Percentiles rank a stretch among this genome's conserved stretches.
phyloP scores from a whole-genome alignment of 1,284 basidiomycete species.

The Mycosarcoma maydis region DNA sequence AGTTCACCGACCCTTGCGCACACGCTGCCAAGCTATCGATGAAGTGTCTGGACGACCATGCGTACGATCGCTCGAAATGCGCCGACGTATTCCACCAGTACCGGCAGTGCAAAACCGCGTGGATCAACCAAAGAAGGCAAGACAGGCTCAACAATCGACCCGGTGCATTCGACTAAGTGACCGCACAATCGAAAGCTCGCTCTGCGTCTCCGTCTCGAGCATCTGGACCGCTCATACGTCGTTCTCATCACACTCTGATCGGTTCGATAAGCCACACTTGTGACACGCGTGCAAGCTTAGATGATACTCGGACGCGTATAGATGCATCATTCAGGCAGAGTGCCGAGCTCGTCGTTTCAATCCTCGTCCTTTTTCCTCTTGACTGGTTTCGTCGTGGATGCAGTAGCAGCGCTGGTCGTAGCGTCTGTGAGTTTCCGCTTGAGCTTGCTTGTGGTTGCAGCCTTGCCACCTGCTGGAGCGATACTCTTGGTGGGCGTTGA shows the following conservation, averaged over 20 bases:
- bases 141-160: slow-evolving; percentile 49
- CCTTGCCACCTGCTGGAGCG: not conserved
- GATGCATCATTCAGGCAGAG: not conserved
- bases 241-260: too few relatives aligned
- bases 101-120: slow-evolving; percentile 57
- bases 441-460: slow-evolving; percentile 23
- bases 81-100: slow-evolving; percentile 60
- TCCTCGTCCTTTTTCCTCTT: slow-evolving; percentile 51
- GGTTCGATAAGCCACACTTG: too few relatives aligned
- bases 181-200: too few relatives aligned
- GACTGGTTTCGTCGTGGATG: too few relatives aligned
- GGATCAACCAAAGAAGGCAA: slow-evolving; percentile 51
- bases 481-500: slow-evolving; percentile 9
- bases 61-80: slow-evolving; percentile 61
- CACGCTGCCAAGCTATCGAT: slow-evolving; percentile 62
- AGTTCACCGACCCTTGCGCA: slow-evolving; percentile 62
- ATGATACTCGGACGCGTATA: too few relatives aligned
- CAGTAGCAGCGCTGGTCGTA: too few relatives aligned
- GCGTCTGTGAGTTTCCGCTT: slow-evolving; percentile 39
- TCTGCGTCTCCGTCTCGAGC: too few relatives aligned
- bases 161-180: slow-evolving; percentile 52
- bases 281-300: too few relatives aligned
- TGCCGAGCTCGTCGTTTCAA: not conserved
- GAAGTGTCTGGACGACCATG: slow-evolving; percentile 62
- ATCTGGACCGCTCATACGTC: too few relatives aligned